These are phyloP conservation scores for Moricandia arvensis DNA, from an alignment of 345 rosid genomes.

Conservation along the genomic window DNA sequence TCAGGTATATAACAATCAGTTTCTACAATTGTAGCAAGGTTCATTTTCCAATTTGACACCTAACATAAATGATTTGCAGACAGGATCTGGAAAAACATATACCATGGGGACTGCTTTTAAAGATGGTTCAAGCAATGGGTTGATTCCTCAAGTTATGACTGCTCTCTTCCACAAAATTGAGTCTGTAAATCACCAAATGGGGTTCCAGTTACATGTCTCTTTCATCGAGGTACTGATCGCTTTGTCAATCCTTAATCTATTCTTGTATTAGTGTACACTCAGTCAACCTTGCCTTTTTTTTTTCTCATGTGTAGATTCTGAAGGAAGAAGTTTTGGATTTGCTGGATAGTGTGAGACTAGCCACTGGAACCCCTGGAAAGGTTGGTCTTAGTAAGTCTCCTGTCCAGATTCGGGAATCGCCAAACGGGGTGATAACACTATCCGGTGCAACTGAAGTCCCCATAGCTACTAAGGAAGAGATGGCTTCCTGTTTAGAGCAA, in stretches of 20 bases:
- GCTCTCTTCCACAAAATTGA: slow-evolving; percentile 62
- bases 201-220: slow-evolving; percentile 74
- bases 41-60: slow-evolving; percentile 17
- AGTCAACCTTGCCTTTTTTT: too few species aligned
- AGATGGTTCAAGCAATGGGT: slow-evolving; percentile 56
- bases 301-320: slow-evolving; percentile 45
- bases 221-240: slow-evolving; percentile 64
- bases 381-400: slow-evolving; percentile 56
- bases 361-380: slow-evolving; percentile 60
- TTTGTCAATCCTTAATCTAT: too few species aligned
- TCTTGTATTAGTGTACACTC: too few species aligned
- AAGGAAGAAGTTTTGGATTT: slow-evolving; percentile 86
- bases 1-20: slow-evolving; percentile 50
- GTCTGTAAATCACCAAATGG: slow-evolving; percentile 50
- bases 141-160: slow-evolving; percentile 78
- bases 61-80: slow-evolving; percentile 52
- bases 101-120: slow-evolving; percentile 83
- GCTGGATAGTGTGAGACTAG: slow-evolving; percentile 57
- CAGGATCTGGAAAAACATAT: slow-evolving; percentile 85
- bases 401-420: slow-evolving; percentile 78
- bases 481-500: slow-evolving; percentile 79
- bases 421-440: slow-evolving; percentile 76
- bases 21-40: not conserved
- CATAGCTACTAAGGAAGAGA: slow-evolving; percentile 59
- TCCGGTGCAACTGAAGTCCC: slow-evolving; percentile 74